phyloP scores from a whole-genome alignment of 2,329 filamentous ascomycete species.

The Corynespora cassiicola region DNA sequence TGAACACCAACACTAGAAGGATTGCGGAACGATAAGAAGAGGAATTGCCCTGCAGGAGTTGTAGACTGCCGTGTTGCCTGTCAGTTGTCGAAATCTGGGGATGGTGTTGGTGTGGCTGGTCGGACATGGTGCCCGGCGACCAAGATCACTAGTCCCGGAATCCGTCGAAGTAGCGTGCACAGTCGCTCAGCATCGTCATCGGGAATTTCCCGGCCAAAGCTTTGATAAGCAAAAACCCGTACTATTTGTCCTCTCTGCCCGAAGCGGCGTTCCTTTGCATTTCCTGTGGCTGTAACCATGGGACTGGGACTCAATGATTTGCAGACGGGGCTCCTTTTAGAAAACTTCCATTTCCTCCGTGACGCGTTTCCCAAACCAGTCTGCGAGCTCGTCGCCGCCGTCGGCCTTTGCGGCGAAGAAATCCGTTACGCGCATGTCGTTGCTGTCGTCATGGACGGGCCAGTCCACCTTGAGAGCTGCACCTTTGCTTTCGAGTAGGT shows the following conservation, averaged over 20 bases:
- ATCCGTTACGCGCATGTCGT: slow-evolving; percentile 73
- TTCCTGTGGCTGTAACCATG: no score
- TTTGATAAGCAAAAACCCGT: no score
- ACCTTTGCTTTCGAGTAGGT: slow-evolving; percentile 82
- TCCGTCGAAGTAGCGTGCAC: no score
- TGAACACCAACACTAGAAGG: slow-evolving; percentile 9
- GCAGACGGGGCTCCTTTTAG: no score
- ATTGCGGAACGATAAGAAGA: slow-evolving; percentile 10
- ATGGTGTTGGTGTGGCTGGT: slow-evolving; percentile 14
- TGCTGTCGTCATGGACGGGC: slow-evolving; percentile 78
- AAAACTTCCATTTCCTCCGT: slow-evolving; percentile 76
- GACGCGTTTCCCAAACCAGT: slow-evolving; percentile 82
- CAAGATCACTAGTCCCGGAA: slow-evolving; percentile 15
- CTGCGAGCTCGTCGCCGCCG: slow-evolving; percentile 70
- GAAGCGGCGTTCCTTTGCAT: no score
- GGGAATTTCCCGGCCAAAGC: no score
- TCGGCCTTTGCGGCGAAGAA: slow-evolving; percentile 66
- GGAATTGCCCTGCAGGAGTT: slow-evolving; percentile 7
- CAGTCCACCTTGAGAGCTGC: slow-evolving; percentile 78
- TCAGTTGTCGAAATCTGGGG: slow-evolving; percentile 14
- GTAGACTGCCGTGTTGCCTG: slow-evolving; percentile 6
- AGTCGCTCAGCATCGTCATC: slow-evolving; percentile 8
- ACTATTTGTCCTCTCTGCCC: no score
- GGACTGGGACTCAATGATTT: no score
- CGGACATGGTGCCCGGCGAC: slow-evolving; percentile 21